Evolutionary conservation across 345 rosid genomes (phyloP), one percentile per base, ranked within the genome.

Genomic region (Psidium friedrichsthalianum): DNA sequence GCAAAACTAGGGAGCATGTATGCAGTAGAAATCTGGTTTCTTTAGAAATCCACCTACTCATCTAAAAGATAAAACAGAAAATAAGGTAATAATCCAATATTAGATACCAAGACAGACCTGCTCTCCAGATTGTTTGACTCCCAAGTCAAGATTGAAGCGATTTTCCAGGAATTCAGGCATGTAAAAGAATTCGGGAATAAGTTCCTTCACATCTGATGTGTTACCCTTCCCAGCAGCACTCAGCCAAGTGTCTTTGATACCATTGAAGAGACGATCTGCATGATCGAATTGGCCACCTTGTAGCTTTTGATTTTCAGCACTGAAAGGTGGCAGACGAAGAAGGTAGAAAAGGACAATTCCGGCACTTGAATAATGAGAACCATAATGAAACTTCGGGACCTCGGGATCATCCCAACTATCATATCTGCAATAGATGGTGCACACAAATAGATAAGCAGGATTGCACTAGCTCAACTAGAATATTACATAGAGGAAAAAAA

Each of bases 331-430:
- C 87, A 98, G 89, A 83, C 99, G 99, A 83, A 98, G 92, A 90
- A 98, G 99, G 90, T 96, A 98, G 91, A 98, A 96, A 56, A 98
- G 96, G 87, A 98, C 99, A 89, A 96, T 96, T 85, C 99, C 99
- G 88, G 99, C 99, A 92, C 99, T 98, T 82, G 99, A 98, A 92
- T 98, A 98, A 91, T 98, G 99, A 92, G 99, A 96, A 84, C 99
- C 99, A 57, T 98, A 98, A 93, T 98, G 99, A 86, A 98, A 98
- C 86, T 98, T 96, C 25, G 99, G 99, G 87, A 98, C 98, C 91
- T 96, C 99, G 8, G 99, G 99, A 88, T 98, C 99, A 93, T 98
- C 99, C 99, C 99, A 98, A 90, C 98, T 94, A 89, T 96, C 98
- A 83, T 94, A 96, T 90, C 99, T 98, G 95, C 84, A 42, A 83